Percentiles rank a stretch among this genome's conserved stretches.
These are phyloP conservation scores for Prunus yedoensis DNA, from an alignment of 331 rosid species.

Conservation along the genomic window DNA sequence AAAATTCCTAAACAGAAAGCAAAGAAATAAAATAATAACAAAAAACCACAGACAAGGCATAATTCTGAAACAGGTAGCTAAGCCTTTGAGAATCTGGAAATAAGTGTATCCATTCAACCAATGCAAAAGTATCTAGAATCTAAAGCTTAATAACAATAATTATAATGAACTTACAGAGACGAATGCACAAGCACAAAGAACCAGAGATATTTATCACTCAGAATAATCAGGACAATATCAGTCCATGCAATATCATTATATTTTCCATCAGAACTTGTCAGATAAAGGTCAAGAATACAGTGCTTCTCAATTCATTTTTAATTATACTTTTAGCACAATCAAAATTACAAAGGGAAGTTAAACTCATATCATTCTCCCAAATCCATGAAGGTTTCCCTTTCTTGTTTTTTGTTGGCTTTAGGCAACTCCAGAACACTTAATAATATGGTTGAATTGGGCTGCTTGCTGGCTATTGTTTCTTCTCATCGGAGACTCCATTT, in stretches of 20 bases:
- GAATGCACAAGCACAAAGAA: constrained; percentile 19
- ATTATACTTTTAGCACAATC: constrained; percentile 25
- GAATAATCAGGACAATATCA: constrained; percentile 20
- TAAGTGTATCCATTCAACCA: neutral
- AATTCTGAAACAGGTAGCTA: neutral
- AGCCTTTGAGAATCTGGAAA: neutral
- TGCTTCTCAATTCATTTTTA: constrained; percentile 30
- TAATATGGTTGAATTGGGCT: constrained; percentile 24
- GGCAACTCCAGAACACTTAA: neutral
- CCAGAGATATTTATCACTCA: neutral
- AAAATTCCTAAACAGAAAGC: constrained; percentile 3
- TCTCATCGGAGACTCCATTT: constrained; percentile 63
- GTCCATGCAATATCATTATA: constrained; percentile 25
- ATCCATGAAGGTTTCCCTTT: neutral
- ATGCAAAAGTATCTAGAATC: neutral
- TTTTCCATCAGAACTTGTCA: constrained; percentile 28
- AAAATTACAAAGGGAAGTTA: constrained; percentile 35
- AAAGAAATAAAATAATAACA: neutral
- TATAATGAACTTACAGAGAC: neutral
- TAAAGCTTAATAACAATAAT: neutral
- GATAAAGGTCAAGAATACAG: constrained; percentile 34
- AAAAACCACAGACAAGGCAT: neutral
- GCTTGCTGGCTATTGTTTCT: constrained; percentile 39
- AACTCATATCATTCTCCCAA: constrained; percentile 37
- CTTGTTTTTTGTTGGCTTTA: neutral